These are phyloP conservation scores for Leptographium wingfieldii DNA, from an alignment of 2,329 filamentous ascomycete species.

Conservation along the genomic window DNA sequence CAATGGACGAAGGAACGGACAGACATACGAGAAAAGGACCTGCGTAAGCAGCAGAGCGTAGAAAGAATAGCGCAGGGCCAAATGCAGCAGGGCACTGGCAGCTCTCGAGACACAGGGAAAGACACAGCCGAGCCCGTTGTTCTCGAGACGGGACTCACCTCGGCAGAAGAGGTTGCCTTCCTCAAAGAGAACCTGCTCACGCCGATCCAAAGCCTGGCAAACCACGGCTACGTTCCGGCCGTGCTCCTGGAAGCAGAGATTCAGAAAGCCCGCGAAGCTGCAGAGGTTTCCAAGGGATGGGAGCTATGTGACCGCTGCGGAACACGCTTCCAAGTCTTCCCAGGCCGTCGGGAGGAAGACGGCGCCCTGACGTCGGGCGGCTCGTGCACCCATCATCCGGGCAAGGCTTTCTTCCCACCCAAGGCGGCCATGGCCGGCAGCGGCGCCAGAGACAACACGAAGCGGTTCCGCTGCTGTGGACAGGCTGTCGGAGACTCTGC, in stretches of 20 bases:
- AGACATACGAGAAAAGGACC: conserved; percentile 18
- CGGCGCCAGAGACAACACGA: conserved; percentile 42
- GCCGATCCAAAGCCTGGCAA: conserved; percentile 47
- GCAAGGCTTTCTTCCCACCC: conserved; percentile 50
- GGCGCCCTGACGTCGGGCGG: conserved; percentile 65
- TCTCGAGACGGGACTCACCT: conserved; percentile 57
- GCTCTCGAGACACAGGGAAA: neutral
- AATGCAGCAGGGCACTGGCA: neutral
- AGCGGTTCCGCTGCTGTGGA: conserved; percentile 67
- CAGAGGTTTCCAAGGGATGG: conserved; percentile 58
- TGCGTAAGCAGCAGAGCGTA: neutral
- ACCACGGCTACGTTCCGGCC: conserved; percentile 62
- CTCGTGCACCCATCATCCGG: conserved; percentile 69
- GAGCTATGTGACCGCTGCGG: conserved; percentile 83
- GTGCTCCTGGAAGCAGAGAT: conserved; percentile 57
- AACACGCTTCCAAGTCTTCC: conserved; percentile 82
- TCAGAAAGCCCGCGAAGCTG: conserved; percentile 48
- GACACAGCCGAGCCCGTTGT: neutral
- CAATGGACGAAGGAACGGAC: conserved; percentile 57
- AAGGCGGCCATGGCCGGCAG: conserved; percentile 32
- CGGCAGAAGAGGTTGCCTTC: conserved; percentile 54
- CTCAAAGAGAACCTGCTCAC: conserved; percentile 47
- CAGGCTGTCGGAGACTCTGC: conserved; percentile 56
- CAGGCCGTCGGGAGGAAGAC: conserved; percentile 66
- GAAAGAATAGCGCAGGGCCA: neutral